phyloP scores from a whole-genome alignment of 257 asterid species.

The Salvia miltiorrhiza region DNA sequence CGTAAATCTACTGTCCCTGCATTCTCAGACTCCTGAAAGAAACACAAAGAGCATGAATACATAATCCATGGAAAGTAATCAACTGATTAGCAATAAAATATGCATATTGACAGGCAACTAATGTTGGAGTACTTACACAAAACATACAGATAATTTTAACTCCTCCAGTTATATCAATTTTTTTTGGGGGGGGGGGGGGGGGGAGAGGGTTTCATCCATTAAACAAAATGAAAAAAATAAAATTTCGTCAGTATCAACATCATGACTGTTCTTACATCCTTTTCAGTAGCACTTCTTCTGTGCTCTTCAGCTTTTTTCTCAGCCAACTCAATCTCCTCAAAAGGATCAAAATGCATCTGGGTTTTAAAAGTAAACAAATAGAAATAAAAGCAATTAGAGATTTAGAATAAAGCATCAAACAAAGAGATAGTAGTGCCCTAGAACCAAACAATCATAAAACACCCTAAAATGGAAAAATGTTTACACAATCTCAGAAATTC shows the following conservation, averaged over 20 bases:
- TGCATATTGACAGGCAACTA: constrained; percentile 3
- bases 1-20: constrained; percentile 72
- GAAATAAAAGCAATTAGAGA: neutral
- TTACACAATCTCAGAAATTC: constrained; percentile 13
- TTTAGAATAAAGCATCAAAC: neutral
- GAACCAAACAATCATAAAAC: constrained; percentile 11
- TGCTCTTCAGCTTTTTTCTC: constrained; percentile 88
- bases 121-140: neutral
- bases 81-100: constrained; percentile 1
- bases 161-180: neutral
- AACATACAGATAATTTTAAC: neutral
- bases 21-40: constrained; percentile 62
- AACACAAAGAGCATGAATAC: constrained; percentile 19
- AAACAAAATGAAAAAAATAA: neutral
- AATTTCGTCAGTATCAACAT: neutral
- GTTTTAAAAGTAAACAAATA: constrained; percentile 6
- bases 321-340: constrained; percentile 85
- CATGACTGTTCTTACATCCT: constrained; percentile 61
- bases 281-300: constrained; percentile 93
- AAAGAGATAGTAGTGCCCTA: constrained; percentile 1
- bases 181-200: neutral
- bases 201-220: constrained; percentile 5
- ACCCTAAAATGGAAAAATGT: neutral
- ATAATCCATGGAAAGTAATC: constrained; percentile 3
- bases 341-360: constrained; percentile 90